Evolutionary conservation across 257 asterid genomes (phyloP), one percentile per base, ranked within the genome.

Genomic region (Solanum sejunctum): DNA sequence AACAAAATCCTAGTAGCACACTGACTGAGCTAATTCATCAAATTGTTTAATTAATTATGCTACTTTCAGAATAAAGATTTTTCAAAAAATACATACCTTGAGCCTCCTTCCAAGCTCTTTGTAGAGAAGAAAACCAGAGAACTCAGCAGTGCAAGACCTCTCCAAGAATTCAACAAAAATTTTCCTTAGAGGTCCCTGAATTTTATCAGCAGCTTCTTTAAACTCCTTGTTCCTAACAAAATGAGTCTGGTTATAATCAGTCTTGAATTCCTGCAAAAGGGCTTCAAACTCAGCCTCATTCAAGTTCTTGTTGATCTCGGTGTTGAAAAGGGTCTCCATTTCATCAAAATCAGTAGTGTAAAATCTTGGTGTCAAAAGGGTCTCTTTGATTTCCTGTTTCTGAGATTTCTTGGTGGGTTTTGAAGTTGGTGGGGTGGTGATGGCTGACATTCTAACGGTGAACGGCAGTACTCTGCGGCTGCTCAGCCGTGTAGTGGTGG

Each of bases 301-400:
- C 87, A 95, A 80, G 71, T 96, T 96, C 94, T 91, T 93, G 94
- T 95, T 96, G 89, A 95, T 95, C 84, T 96, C 92, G 1, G 97
- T 90, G 94, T 92, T 94, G 96, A 95, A 95, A 8, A 95, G 98
- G 89, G 84, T 94, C 94, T 96, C 99, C 99, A 96, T 96, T 87
- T 96, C 99, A 23, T 95, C 97, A 56, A 96, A 96, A 84, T 96
- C 99, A 1, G 98, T 94, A 49, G 98, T 93, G 93, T 95, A 95
- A 90, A 95, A 95, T 75, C 98, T 89, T 4, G 98, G 97, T 4
- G 97, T 85, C 87, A 95, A 81, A 77, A 95, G 92, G 57, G 92
- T 69, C 86, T 95, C 99, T 82, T 95, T 89, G 17, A 94, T 94
- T 20, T 61, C 97, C 21, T 95, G 86, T 66, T 94, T 94, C 70